Base-by-base conservation (phyloP, 352 stramenopile species). In the Aphanomyces cochlioides region DNA sequence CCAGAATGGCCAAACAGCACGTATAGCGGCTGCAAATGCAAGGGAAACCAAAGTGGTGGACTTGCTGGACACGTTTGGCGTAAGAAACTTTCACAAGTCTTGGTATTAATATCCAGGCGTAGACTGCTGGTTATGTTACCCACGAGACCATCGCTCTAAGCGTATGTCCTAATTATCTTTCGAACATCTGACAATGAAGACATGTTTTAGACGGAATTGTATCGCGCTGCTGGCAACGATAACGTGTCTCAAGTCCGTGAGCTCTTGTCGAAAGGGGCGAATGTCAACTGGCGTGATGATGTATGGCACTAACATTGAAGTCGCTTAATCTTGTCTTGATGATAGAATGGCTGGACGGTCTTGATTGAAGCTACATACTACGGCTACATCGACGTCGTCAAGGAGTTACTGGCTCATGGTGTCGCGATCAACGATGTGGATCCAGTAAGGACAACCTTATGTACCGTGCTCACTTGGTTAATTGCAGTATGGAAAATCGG, bases 261-360 rank as follows among this genome's bases (percentile, higher is more conserved):
- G 10, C 43, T 50, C 2, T 50, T 50, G 43, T 50, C 43, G 43
- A 12, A 50, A 50, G 43, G 43, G 10, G 43, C 43, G 10, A n/a
- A 50, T n/a, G 43, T 50, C 43, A 50, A 50, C 43, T 50, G 43
- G 43, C 10, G 17, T n/a, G 43, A 50, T n/a, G 43, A 50, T n/a
- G 43, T 50, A 50, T 12, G 43, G 28, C 28, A 28, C 43, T n/a
- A 50, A n/a, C 43, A n/a, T 50, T 12, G 10, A n/a, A 50, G 43
- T 50, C 10, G 43, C 10, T 50, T n/a, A 50, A n/a, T n/a, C 43
- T n/a, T 50, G 43, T n/a, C 28, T 12, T 50, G 43, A n/a, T n/a
- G 10, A n/a, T 50, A 50, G 43, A n/a, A 12, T 50, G 43, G 43
- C 10, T 50, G 43, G 10, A 50, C 43, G 43, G 10, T n/a, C 10